These are phyloP conservation scores for Zoysia matrella DNA, from an alignment of 202 grass and related monocot species.

Conservation along the genomic window DNA sequence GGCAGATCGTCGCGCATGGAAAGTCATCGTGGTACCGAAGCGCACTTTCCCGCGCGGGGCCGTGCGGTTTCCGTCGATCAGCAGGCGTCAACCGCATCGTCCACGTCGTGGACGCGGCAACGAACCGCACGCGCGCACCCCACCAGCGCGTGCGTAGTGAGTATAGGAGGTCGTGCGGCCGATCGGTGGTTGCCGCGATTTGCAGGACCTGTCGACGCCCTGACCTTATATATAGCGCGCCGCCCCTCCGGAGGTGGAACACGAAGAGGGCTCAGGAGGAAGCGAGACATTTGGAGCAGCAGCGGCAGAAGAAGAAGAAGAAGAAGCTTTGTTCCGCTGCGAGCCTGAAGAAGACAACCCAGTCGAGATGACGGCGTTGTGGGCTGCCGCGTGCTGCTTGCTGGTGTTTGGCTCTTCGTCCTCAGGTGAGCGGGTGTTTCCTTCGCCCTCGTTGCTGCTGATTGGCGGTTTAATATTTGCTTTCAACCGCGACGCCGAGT, in stretches of 20 bases:
- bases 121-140: neutral
- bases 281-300: neutral
- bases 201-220: neutral
- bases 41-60: neutral
- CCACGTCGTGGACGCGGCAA: neutral
- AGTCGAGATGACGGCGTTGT: neutral
- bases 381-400: slow-evolving; percentile 35
- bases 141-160: neutral
- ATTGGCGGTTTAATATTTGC: neutral
- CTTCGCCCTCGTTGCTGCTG: neutral
- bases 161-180: neutral
- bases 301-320: neutral
- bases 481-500: neutral
- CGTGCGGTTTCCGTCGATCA: neutral
- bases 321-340: neutral
- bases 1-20: neutral
- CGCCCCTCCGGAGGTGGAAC: neutral
- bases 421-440: slow-evolving; percentile 18
- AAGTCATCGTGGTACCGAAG: slow-evolving; percentile 8
- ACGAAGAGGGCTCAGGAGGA: neutral
- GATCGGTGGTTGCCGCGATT: slow-evolving; percentile 23
- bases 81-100: neutral
- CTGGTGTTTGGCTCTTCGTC: slow-evolving; percentile 19
- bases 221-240: neutral
- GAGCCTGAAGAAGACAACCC: neutral